These are phyloP conservation scores for Juncus inflexus DNA, from an alignment of 176 grass and related monocot species.

Conservation along the genomic window DNA sequence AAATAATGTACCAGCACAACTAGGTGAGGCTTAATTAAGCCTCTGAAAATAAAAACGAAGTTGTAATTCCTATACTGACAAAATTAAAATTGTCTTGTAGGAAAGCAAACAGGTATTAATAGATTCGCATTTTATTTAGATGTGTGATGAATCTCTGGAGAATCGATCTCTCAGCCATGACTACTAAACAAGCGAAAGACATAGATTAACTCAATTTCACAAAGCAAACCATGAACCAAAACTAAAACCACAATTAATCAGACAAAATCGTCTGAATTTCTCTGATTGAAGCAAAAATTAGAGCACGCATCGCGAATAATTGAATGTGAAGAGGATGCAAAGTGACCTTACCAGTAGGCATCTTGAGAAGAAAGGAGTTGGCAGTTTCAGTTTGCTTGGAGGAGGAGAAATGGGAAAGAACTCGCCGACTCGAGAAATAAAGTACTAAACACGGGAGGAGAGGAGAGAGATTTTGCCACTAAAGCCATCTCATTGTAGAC, in stretches of 20 bases:
- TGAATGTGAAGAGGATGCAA: neutral
- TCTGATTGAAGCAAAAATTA: neutral
- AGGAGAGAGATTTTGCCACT: too few relatives aligned
- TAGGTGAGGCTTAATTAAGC: neutral
- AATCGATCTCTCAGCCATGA: conserved; percentile 6
- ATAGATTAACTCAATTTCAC: neutral
- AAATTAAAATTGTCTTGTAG: neutral
- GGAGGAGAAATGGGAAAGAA: conserved; percentile 39
- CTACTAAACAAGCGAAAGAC: conserved; percentile 9
- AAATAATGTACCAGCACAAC: neutral
- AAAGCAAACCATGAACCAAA: neutral
- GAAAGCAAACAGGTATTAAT: neutral
- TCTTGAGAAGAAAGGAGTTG: conserved; percentile 30
- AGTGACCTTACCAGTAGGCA: conserved; percentile 54
- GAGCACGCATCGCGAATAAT: neutral
- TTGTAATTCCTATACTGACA: neutral
- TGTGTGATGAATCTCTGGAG: neutral
- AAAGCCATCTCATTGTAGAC: neutral
- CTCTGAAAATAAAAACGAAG: neutral
- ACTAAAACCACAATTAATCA: conserved; percentile 1
- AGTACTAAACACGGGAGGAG: neutral
- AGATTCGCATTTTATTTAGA: neutral
- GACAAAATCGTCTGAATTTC: neutral
- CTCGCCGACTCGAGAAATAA: neutral
- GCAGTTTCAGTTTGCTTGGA: conserved; percentile 39